These are phyloP conservation scores for Penicillium tannophilum DNA, from an alignment of 495 filamentous ascomycete species.

Conservation along the genomic window DNA sequence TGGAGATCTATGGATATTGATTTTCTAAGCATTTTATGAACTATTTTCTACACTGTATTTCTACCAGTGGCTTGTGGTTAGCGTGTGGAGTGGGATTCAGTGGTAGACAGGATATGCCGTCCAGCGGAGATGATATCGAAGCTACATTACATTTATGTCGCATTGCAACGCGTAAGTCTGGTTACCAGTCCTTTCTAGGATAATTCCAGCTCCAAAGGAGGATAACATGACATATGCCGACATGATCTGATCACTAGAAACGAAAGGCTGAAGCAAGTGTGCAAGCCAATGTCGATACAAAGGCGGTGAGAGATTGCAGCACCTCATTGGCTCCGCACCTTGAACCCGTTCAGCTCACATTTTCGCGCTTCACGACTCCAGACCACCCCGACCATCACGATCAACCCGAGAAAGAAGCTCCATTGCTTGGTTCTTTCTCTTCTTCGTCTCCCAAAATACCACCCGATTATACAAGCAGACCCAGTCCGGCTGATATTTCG, in stretches of 20 bases:
- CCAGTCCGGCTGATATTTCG: constrained; percentile 6
- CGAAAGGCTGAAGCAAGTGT: neutral
- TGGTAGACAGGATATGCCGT: neutral
- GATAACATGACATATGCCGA: neutral
- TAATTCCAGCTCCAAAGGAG: neutral
- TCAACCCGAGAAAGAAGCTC: constrained; percentile 14
- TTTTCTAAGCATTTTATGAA: constrained; percentile 7
- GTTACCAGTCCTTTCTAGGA: neutral
- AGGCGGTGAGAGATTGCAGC: constrained; percentile 29
- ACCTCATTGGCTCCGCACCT: constrained; percentile 28
- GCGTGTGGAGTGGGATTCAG: neutral
- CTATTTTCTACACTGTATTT: constrained; percentile 13
- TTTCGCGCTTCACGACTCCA: constrained; percentile 34
- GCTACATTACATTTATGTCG: neutral
- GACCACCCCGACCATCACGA: constrained; percentile 22
- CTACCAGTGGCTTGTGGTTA: constrained; percentile 11
- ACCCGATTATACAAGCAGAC: neutral
- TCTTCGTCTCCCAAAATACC: neutral
- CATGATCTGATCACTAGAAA: neutral
- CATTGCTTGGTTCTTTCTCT: constrained; percentile 12
- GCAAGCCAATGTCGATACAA: neutral
- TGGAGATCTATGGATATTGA: constrained; percentile 14
- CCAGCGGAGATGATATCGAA: neutral
- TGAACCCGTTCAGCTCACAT: constrained; percentile 37
- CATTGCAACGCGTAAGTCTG: neutral